phyloP scores from a whole-genome alignment of 176 grass and related monocot species.

The Aegilops sharonensis region DNA sequence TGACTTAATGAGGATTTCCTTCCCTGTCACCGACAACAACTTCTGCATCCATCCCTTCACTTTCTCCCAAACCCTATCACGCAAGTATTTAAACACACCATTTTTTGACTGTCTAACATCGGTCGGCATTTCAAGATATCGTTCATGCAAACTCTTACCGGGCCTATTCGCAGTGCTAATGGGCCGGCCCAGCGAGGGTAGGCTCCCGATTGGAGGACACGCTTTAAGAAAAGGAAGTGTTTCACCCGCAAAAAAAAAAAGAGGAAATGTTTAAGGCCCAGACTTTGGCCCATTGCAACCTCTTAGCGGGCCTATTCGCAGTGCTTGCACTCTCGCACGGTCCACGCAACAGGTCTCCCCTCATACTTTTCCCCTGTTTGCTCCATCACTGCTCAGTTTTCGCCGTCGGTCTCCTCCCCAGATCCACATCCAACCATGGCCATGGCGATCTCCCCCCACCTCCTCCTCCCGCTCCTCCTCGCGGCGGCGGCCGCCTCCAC shows the following conservation, averaged over 20 bases:
- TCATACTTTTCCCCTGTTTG: not conserved
- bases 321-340: not conserved
- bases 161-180: no score
- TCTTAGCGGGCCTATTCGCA: not conserved
- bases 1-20: no score
- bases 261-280: not conserved
- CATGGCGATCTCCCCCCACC: conserved; percentile 40
- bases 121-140: no score
- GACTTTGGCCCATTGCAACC: no score
- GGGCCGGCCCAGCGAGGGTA: no score
- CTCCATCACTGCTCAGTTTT: not conserved
- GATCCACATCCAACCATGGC: conserved; percentile 18
- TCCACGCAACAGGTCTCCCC: not conserved
- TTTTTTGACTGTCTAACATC: no score
- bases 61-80: no score
- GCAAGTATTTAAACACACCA: no score
- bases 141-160: no score
- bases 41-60: no score
- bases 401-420: conserved; percentile 20
- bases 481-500: not conserved
- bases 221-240: not conserved
- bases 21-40: no score
- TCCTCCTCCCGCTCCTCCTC: conserved; percentile 35
- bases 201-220: not conserved
- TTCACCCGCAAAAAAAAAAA: not conserved